Base-by-base conservation (phyloP, 2,329 filamentous ascomycete species). In the Aspergillus brasiliensis region DNA sequence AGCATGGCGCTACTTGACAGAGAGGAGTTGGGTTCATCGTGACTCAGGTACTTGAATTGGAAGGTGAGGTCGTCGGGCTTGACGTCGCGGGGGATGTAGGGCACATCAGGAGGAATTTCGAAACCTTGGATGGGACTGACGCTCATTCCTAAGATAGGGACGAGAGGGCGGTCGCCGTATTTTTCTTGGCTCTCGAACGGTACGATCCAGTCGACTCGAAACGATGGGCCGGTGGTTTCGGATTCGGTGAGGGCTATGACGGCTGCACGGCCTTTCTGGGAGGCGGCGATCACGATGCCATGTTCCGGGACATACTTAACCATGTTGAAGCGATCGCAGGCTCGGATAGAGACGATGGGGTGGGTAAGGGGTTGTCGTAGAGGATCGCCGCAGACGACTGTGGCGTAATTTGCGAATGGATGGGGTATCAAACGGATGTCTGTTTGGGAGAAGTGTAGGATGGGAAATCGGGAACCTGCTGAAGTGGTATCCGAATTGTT, bases 261-360 rank as follows among this genome's bases (percentile, higher is more conserved):
- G 3, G 81, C 81, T 19, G 80, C 83, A 4, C 83, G 80, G 3
- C 86, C 86, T 56, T 82, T 81, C 49, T 86, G 85, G 1, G 82
- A 83, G 0, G 81, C 86, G 2, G 85, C 76, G 25, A 87, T 71
- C 27, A 88, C 80, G 48, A 88, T 73, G 3, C 85, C 85, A 5
- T 88, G 75, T 38, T 86, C 82, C 0, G 85, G 83, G 15, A 89
- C 81, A 54, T 86, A 81, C 11, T 82, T 79, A 23, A 81, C 74
- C 79, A 86, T 83, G 68, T 85, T 87, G 38, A 87, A 78, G 7
- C 86, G 82, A 60, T 86, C 81, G 48, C 69, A 75, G 48, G 64
- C 53, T 17, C 61, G 58, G 31, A 70, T 67, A 19, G 68, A 67
- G 1, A 66, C 63, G 8, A 68, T 60, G 49, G 66, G 63, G 47